Evolutionary conservation across 2,329 filamentous ascomycete species (phyloP).

Genomic region (Penicillium sp.): DNA sequence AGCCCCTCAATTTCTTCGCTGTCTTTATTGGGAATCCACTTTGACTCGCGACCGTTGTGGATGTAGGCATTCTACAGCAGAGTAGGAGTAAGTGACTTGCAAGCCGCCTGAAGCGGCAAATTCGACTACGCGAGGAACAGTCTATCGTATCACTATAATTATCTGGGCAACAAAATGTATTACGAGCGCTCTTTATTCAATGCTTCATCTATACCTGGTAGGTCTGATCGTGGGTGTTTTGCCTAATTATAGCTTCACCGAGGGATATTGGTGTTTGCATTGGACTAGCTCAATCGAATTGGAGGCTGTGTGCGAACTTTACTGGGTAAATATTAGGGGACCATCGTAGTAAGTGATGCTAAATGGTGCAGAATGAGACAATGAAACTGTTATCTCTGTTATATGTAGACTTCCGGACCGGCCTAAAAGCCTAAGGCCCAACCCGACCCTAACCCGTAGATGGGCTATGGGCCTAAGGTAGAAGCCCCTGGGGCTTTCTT

Average conservation of each 20-base stretch:
- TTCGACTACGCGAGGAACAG: neutral
- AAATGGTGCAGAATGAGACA: neutral
- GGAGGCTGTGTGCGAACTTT: no score
- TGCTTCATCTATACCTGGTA: neutral
- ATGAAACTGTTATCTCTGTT: slow-evolving; percentile 2
- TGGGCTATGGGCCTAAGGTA: no score
- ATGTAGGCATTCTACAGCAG: neutral
- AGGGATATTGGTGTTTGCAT: neutral
- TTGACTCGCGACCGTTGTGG: neutral
- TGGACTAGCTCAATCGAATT: no score
- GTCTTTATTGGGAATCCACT: neutral
- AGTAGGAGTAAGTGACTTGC: neutral
- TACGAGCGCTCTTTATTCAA: neutral
- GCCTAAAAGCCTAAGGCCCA: no score
- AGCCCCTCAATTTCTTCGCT: neutral
- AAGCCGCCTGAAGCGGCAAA: neutral
- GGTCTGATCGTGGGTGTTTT: neutral
- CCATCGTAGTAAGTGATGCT: no score
- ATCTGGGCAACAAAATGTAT: neutral
- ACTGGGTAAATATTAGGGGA: no score
- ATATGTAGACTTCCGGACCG: neutral
- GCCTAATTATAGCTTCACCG: neutral
- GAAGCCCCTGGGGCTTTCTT: no score
- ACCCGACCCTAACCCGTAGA: no score
- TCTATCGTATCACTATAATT: neutral